Evolutionary conservation across 108 stramenopile species (phyloP).

Genomic region (Nannochloropsis salina): DNA sequence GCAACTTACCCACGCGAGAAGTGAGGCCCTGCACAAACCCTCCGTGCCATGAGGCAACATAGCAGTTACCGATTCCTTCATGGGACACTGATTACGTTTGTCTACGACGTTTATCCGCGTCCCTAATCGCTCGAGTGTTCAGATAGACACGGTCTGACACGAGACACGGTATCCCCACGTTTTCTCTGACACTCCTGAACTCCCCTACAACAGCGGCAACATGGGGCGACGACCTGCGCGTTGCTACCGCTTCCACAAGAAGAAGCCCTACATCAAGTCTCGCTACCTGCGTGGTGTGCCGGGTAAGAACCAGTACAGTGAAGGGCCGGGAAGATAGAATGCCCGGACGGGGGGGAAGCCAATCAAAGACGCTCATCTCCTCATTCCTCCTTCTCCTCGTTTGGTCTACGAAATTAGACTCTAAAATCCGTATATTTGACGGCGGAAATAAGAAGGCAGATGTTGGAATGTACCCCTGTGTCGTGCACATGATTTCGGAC

Average conservation of each 20-base stretch:
- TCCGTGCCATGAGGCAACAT: no score
- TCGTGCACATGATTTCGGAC: conserved; percentile 75
- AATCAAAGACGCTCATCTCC: background rate
- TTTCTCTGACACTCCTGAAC: background rate
- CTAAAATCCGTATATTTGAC: conserved; percentile 98
- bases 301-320: background rate
- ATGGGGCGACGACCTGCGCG: conserved; percentile 54
- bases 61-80: no score
- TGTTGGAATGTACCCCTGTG: conserved; percentile 98
- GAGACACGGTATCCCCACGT: no score
- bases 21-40: no score
- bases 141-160: no score
- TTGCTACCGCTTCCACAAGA: conserved; percentile 99
- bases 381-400: background rate
- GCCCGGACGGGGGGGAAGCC: background rate
- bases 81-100: no score
- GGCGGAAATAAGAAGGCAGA: conserved; percentile 96
- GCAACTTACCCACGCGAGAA: no score
- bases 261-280: conserved; percentile 99
- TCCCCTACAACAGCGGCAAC: background rate
- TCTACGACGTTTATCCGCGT: no score
- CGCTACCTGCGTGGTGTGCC: conserved; percentile 99
- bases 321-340: conserved; percentile 1
- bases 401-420: conserved; percentile 55
- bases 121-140: no score